phyloP scores from a whole-genome alignment of 116 monocot species.

The Dioscorea cayenensis region DNA sequence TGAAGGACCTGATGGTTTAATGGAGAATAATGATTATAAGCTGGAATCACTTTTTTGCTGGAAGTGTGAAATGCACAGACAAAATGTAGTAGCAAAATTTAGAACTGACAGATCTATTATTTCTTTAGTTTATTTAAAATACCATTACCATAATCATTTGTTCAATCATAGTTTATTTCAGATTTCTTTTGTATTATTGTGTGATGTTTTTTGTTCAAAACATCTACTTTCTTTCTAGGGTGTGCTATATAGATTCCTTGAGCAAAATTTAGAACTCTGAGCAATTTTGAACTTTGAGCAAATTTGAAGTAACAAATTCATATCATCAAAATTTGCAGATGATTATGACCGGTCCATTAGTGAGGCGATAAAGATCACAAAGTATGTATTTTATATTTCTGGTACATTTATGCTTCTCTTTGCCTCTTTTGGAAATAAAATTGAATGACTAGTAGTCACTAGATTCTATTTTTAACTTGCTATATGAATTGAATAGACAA shows the following conservation, averaged over 20 bases:
- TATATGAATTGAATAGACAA: slow-evolving; percentile 44
- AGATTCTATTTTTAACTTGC: not conserved
- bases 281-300: too few relatives aligned
- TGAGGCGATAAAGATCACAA: slow-evolving; percentile 97
- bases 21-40: too few relatives aligned
- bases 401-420: not conserved
- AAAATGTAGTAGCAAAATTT: too few relatives aligned
- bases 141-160: too few relatives aligned
- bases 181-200: not conserved
- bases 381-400: slow-evolving; percentile 40
- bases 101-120: too few relatives aligned
- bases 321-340: slow-evolving; percentile 55
- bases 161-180: not conserved
- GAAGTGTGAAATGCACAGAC: too few relatives aligned
- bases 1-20: too few relatives aligned
- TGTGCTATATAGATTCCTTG: not conserved
- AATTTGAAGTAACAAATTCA: not conserved
- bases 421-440: not conserved
- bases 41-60: too few relatives aligned
- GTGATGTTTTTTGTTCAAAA: not conserved
- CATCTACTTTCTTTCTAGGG: not conserved
- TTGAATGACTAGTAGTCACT: not conserved
- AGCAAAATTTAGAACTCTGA: too few relatives aligned
- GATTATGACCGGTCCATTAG: slow-evolving; percentile 98
- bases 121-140: too few relatives aligned